Conservation (phyloP, 192 early-diverging fungal species). For the Glomus cerebriforme region DNA sequence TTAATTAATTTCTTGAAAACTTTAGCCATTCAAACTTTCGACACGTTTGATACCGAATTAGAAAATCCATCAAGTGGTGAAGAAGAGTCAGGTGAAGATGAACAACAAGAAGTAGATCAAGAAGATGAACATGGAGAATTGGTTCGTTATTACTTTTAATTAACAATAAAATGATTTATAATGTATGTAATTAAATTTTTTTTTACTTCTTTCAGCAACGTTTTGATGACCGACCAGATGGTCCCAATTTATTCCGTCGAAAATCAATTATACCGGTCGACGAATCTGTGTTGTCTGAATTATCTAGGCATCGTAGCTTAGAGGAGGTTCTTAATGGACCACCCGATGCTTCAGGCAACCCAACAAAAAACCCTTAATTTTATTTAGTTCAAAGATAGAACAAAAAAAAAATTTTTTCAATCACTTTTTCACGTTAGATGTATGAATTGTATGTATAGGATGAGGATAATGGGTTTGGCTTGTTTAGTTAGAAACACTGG, state of each 20-base stretch:
- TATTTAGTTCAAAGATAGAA: not conserved
- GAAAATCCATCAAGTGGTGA: slow-evolving; percentile 21
- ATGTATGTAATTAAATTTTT: not conserved
- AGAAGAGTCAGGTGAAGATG: slow-evolving; percentile 6
- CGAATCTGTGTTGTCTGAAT: slow-evolving; percentile 59
- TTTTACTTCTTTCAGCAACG: slow-evolving; percentile 37
- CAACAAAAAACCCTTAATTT: slow-evolving; percentile 12
- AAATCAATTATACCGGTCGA: slow-evolving; percentile 71
- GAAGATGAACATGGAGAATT: slow-evolving; percentile 30
- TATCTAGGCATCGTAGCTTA: slow-evolving; percentile 58
- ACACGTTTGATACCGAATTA: not conserved
- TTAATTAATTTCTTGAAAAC: not conserved
- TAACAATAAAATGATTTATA: slow-evolving; percentile 1
- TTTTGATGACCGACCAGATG: slow-evolving; percentile 46
- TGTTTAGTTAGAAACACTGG: not conserved
- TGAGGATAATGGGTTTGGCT: not conserved
- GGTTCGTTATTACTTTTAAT: slow-evolving; percentile 13
- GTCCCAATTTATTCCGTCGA: slow-evolving; percentile 55
- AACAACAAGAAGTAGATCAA: not conserved
- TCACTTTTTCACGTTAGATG: not conserved
- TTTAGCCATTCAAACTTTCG: not conserved
- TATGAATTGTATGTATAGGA: not conserved
- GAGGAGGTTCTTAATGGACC: slow-evolving; percentile 50
- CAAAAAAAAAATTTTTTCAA: not conserved
- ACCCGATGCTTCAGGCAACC: slow-evolving; percentile 19